Base-by-base conservation (phyloP, 257 asterid species). In the Solanum raphanifolium region DNA sequence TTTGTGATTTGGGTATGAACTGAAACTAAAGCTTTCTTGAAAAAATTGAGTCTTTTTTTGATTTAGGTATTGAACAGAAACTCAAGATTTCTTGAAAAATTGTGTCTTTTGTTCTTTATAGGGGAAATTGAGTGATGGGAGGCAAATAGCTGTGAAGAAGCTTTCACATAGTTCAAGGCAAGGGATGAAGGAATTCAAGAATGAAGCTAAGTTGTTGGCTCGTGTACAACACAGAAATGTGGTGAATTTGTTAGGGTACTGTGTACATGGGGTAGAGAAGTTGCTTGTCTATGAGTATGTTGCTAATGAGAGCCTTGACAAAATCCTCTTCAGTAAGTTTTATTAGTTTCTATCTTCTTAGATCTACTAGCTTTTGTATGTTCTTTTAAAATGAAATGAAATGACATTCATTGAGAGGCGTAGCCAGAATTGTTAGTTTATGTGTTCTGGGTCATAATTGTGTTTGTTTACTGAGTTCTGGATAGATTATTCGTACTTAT, bases 141-240 rank as follows among this genome's bases (percentile, higher is more conserved):
- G 93, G 86, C 92, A 90, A 86, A 84, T 97, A 88, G 99, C 99
- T 34, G 99, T 96, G 86, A 97, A 97, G 95, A 97, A 93, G 91
- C 90, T 97, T 69, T 94, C 99, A 58, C 93, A 89, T 90, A 90
- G 90, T 86, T 97, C 99, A 69, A 86, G 84, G 81, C 99, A 96
- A 89, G 99, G 99, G 78, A 94, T 89, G 89, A 94, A 83, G 90
- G 98, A 97, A 92, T 97, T 97, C 85, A 88, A 90, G 92, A 97
- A 89, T 88, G 99, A 97, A 93, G 99, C 98, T 2, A 97, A 93
- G 91, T 89, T 95, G 68, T 88, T 97, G 93, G 94, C 98, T 0
- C 92, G 95, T 34, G 98, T 97, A 90, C 99, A 97, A 92, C 99
- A 97, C 25, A 92, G 91, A 35, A 96, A 97, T 88, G 98, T 97